Evolutionary conservation across 1,284 basidiomycete genomes (phyloP).

Genomic region (Termitomyces sp.): DNA sequence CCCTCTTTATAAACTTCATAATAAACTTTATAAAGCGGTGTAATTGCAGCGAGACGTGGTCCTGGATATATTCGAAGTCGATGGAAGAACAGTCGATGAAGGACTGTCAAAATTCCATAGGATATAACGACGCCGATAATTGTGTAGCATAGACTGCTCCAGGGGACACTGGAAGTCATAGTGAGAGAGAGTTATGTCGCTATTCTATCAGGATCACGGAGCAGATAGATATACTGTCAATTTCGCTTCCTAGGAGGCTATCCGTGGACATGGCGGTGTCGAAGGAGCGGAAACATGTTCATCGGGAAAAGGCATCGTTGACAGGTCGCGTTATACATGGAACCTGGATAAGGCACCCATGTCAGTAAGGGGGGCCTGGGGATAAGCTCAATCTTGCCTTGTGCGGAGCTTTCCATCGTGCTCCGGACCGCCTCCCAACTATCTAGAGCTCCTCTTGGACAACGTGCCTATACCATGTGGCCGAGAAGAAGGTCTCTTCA

Average conservation of each 20-base stretch:
- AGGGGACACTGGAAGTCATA: constrained; percentile 5
- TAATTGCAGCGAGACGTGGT: constrained; percentile 21
- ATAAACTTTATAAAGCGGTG: constrained; percentile 20
- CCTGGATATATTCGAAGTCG: constrained; percentile 22
- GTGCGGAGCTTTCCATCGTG: constrained; percentile 4
- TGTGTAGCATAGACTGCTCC: not conserved
- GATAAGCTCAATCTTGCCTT: constrained; percentile 9
- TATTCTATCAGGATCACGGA: not conserved
- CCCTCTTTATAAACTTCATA: constrained; percentile 20
- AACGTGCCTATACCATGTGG: constrained; percentile 12
- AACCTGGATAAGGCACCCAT: constrained; percentile 10
- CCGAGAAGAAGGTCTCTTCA: constrained; percentile 7
- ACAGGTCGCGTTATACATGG: constrained; percentile 6
- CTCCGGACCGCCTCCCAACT: constrained; percentile 1
- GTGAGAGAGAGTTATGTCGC: not conserved
- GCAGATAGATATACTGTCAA: constrained; percentile 6
- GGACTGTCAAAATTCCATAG: not conserved
- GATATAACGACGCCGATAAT: not conserved
- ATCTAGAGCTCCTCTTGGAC: not conserved
- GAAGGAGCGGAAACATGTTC: constrained; percentile 5
- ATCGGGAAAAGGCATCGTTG: constrained; percentile 10
- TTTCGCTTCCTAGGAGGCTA: constrained; percentile 5
- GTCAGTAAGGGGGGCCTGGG: constrained; percentile 7
- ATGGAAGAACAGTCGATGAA: constrained; percentile 21
- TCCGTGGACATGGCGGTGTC: constrained; percentile 12